Conservation (phyloP, 106 monocot species). For the Apostasia shenzhenica region DNA sequence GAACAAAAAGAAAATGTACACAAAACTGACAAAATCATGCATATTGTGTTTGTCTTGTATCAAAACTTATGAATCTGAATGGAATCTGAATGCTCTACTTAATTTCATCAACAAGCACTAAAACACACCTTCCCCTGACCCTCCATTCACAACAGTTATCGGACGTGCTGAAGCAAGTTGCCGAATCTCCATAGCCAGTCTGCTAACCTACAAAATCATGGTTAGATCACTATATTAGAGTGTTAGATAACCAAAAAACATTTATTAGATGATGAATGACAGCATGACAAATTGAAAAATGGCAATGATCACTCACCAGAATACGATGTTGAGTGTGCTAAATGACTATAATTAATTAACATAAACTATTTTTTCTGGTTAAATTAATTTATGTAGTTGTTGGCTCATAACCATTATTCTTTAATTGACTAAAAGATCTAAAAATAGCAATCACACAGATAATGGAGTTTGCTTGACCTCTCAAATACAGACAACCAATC, state of each 20-base stretch:
- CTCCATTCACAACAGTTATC: constrained; percentile 19
- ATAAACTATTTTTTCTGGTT: not conserved
- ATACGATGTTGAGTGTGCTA: too few relatives aligned
- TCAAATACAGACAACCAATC: not conserved
- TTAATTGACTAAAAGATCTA: not conserved
- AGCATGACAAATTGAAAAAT: not conserved
- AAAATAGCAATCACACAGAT: not conserved
- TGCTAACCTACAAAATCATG: constrained; percentile 13
- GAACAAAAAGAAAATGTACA: not conserved
- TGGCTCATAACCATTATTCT: not conserved
- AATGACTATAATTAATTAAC: not conserved
- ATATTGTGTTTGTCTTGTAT: not conserved
- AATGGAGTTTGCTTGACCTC: not conserved
- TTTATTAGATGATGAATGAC: not conserved
- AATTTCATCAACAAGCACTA: not conserved
- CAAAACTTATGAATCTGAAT: not conserved
- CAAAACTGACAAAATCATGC: not conserved
- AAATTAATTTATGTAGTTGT: not conserved
- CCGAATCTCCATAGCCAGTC: constrained; percentile 27
- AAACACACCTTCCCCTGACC: constrained; percentile 12
- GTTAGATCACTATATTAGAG: not conserved
- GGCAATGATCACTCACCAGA: too few relatives aligned
- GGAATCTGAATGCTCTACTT: not conserved
- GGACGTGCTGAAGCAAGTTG: constrained; percentile 28
- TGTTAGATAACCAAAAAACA: not conserved